Conservation (phyloP, 768 basidiomycete genomes). For the Lentinula aciculospora region DNA sequence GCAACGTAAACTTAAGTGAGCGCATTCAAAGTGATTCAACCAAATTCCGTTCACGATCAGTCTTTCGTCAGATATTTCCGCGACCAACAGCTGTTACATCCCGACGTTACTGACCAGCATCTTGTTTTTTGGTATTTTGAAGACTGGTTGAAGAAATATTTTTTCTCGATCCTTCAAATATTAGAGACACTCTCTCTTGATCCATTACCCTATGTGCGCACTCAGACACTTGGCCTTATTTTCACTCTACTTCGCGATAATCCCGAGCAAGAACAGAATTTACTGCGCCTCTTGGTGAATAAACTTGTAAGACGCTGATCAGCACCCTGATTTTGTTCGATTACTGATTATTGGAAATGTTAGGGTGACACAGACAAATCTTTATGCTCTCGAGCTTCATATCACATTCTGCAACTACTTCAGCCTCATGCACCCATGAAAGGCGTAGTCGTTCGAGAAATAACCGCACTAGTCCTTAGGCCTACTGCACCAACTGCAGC, state of each 20-base stretch:
- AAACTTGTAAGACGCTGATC: conserved; percentile 62
- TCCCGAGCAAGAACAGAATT: conserved; percentile 97
- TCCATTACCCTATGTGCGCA: conserved; percentile 83
- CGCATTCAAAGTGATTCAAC: conserved; percentile 8
- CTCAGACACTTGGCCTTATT: conserved; percentile 73
- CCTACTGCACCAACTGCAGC: conserved; percentile 35
- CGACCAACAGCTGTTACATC: conserved; percentile 73
- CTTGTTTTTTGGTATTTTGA: conserved; percentile 88
- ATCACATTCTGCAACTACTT: conserved; percentile 83
- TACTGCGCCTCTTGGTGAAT: conserved; percentile 87
- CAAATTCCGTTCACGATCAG: not conserved
- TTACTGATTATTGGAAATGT: not conserved
- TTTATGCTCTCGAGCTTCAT: conserved; percentile 85
- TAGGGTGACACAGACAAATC: conserved; percentile 88
- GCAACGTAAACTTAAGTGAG: conserved; percentile 77
- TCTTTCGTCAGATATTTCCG: conserved; percentile 73
- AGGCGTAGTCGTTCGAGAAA: conserved; percentile 79
- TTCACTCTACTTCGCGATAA: conserved; percentile 79
- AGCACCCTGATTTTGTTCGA: not conserved
- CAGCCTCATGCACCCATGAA: conserved; percentile 95
- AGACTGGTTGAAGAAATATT: conserved; percentile 97
- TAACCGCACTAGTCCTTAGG: conserved; percentile 71
- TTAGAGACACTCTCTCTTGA: conserved; percentile 80
- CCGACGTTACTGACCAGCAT: conserved; percentile 61
- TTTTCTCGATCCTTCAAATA: conserved; percentile 85